These are phyloP conservation scores for Centella asiatica DNA, from an alignment of 129 eudicot genomes.

Conservation along the genomic window DNA sequence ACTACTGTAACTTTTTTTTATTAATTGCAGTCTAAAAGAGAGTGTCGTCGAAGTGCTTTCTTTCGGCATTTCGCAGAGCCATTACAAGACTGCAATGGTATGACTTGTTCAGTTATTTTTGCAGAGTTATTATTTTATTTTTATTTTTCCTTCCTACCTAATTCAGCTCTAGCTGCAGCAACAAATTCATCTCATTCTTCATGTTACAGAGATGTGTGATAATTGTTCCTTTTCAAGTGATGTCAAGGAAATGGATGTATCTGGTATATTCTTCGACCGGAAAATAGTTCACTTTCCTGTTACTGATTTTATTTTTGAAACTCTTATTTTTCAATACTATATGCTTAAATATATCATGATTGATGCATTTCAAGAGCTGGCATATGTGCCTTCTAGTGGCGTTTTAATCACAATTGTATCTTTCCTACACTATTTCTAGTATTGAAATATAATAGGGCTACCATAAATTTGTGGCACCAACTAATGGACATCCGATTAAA, in stretches of 20 bases:
- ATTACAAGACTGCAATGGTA: slow-evolving; percentile 90
- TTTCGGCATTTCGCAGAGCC: slow-evolving; percentile 93
- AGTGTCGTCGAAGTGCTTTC: slow-evolving; percentile 82
- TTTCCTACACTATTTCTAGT: too few relatives aligned
- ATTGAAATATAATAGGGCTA: too few relatives aligned
- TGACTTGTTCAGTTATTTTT: not conserved
- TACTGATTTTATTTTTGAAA: not conserved
- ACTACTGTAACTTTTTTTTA: not conserved
- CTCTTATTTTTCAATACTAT: not conserved
- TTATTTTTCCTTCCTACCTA: not conserved
- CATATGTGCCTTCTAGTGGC: too few relatives aligned
- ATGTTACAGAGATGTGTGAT: slow-evolving; percentile 83
- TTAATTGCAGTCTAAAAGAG: slow-evolving; percentile 56
- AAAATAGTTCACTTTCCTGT: not conserved
- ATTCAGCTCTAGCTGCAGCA: not conserved
- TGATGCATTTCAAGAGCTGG: too few relatives aligned
- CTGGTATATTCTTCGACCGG: slow-evolving; percentile 41
- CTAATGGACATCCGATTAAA: too few relatives aligned
- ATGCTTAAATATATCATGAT: not conserved
- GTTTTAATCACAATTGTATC: too few relatives aligned
- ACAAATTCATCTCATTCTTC: not conserved
- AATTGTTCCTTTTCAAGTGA: slow-evolving; percentile 60
- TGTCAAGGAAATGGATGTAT: slow-evolving; percentile 69
- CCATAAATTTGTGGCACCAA: too few relatives aligned
- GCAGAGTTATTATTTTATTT: not conserved